phyloP scores from a whole-genome alignment of 2,329 filamentous ascomycete species.

The Colletotrichum liriopes region DNA sequence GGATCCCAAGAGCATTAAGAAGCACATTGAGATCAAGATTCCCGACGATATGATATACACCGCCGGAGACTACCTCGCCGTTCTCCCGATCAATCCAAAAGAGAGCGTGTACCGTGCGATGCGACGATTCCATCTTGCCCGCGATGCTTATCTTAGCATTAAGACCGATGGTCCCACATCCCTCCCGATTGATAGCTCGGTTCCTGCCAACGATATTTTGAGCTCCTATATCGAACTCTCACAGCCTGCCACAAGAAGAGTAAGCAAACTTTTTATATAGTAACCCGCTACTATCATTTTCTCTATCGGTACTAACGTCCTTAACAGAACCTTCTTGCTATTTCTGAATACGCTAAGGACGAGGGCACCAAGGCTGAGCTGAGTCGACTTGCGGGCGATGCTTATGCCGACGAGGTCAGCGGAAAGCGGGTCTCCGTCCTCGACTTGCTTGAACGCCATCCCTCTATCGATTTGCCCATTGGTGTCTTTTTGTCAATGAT shows the following conservation, averaged over 20 bases:
- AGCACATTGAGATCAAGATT: constrained; percentile 78
- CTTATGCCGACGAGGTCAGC: constrained; percentile 58
- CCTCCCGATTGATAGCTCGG: constrained; percentile 69
- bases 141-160: constrained; percentile 78
- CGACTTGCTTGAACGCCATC: constrained; percentile 73
- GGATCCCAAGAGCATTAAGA: constrained; percentile 67
- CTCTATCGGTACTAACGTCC: constrained; percentile 43
- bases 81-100: constrained; percentile 80
- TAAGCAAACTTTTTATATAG: constrained; percentile 49
- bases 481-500: constrained; percentile 76
- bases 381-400: constrained; percentile 54
- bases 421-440: constrained; percentile 69
- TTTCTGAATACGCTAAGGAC: constrained; percentile 52
- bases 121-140: constrained; percentile 76
- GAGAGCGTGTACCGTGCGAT: constrained; percentile 75
- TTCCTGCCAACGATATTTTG: constrained; percentile 76
- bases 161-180: constrained; percentile 64
- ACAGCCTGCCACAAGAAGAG: constrained; percentile 80
- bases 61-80: constrained; percentile 82
- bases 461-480: constrained; percentile 68
- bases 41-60: constrained; percentile 77
- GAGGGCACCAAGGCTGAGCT: constrained; percentile 53
- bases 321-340: constrained; percentile 51
- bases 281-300: rapidly evolving
- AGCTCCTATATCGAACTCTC: constrained; percentile 81